Percentiles rank a stretch among this genome's conserved stretches.
Conservation (phyloP, 1,284 basidiomycete genomes). For the Fomitopsis pinicola region DNA sequence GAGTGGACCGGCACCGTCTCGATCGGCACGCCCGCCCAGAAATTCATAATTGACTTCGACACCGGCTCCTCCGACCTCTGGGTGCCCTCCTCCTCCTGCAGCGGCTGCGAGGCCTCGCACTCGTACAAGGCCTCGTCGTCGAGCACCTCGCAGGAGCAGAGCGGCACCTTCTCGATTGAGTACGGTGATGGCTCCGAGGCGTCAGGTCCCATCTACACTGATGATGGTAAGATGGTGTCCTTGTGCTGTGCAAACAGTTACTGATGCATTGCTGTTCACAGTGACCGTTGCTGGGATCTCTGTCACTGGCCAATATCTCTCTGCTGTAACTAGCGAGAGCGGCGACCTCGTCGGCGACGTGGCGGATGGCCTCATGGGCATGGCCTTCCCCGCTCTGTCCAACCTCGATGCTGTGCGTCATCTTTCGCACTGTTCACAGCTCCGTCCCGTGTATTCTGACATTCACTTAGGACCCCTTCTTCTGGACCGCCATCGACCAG, state of each 20-base stretch:
- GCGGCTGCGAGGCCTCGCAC: constrained; percentile 13
- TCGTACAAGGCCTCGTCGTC: constrained; percentile 34
- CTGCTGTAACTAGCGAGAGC: constrained; percentile 11
- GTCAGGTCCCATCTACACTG: constrained; percentile 45
- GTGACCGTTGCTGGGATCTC: constrained; percentile 5
- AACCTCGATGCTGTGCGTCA: constrained; percentile 8
- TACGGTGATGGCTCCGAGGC: constrained; percentile 56
- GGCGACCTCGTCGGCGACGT: constrained; percentile 7
- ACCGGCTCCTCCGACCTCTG: constrained; percentile 26
- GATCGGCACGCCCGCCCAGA: constrained; percentile 19
- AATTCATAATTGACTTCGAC: constrained; percentile 24
- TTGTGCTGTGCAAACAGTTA: too few species aligned
- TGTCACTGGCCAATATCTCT: constrained; percentile 18
- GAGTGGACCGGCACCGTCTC: constrained; percentile 18
- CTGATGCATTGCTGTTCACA: neutral
- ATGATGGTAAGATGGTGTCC: constrained; percentile 31
- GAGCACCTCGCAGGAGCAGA: constrained; percentile 26
- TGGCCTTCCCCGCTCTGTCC: constrained; percentile 18
- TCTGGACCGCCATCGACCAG: constrained; percentile 39
- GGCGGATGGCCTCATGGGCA: constrained; percentile 20
- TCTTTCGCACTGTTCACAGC: too few species aligned
- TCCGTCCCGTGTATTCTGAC: too few species aligned
- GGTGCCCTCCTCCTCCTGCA: constrained; percentile 20
- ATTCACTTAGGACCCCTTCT: constrained; percentile 29
- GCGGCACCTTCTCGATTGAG: constrained; percentile 35